Conservation (phyloP, 805 yeast genomes). For the Wickerhamiella cacticola region DNA sequence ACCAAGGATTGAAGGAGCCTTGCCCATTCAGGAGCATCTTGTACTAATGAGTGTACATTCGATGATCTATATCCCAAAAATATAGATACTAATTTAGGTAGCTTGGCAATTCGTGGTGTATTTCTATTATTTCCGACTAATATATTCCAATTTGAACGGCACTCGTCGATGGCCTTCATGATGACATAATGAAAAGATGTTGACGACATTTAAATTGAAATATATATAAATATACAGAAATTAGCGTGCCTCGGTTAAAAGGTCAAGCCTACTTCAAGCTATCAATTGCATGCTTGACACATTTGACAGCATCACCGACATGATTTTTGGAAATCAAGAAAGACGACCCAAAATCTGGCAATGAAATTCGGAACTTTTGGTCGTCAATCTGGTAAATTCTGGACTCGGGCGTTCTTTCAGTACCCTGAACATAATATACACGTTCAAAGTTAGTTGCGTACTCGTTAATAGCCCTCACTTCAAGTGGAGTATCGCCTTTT, state of each 20-base stretch:
- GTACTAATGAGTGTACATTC: slow-evolving; percentile 7
- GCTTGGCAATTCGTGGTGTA: not conserved
- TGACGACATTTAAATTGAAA: too few species aligned
- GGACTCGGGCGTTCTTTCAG: slow-evolving; percentile 4
- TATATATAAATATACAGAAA: too few species aligned
- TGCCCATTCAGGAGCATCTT: slow-evolving; percentile 9
- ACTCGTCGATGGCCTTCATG: not conserved
- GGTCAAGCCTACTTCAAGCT: not conserved
- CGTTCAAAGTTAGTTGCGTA: slow-evolving; percentile 7
- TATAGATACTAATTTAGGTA: slow-evolving; percentile 17
- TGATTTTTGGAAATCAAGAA: slow-evolving; percentile 4
- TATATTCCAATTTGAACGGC: not conserved
- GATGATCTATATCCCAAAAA: slow-evolving; percentile 21
- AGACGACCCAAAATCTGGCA: slow-evolving; percentile 14
- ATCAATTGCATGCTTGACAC: not conserved
- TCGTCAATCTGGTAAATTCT: not conserved
- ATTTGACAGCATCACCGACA: not conserved
- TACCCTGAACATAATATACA: slow-evolving; percentile 6
- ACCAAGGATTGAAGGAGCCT: slow-evolving; percentile 18
- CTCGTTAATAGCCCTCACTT: slow-evolving; percentile 29
- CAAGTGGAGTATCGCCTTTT: slow-evolving; percentile 34
- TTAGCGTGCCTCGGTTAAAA: too few species aligned
- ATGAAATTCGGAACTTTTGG: not conserved
- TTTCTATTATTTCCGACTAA: slow-evolving; percentile 9
- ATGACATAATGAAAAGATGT: too few species aligned